These are phyloP conservation scores for Pleurotus tuoliensis DNA, from an alignment of 768 basidiomycete species.

Conservation along the genomic window DNA sequence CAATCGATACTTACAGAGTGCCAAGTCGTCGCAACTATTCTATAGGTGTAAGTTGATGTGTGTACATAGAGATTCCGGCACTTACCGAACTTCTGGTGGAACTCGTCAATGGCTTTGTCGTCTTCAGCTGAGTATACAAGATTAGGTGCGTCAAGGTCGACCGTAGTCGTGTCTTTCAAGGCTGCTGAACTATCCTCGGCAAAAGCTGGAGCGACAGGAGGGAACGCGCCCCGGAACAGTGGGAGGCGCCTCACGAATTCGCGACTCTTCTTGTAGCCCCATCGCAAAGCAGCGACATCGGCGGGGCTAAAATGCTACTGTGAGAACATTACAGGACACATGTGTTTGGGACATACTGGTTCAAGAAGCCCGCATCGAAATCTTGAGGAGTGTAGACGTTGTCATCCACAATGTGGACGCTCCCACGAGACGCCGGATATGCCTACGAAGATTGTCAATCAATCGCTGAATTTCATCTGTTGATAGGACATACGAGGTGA, in stretches of 20 bases:
- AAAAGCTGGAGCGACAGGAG: conserved; percentile 14
- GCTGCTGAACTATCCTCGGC: conserved; percentile 13
- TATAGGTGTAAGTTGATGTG: not conserved
- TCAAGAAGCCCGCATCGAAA: conserved; percentile 27
- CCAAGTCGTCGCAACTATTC: conserved; percentile 16
- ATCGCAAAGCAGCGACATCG: conserved; percentile 25
- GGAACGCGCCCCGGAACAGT: conserved; percentile 15
- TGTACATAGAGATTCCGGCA: not conserved
- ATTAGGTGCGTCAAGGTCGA: conserved; percentile 14
- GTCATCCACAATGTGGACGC: conserved; percentile 29
- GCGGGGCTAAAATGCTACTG: conserved; percentile 2
- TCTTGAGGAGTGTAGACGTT: conserved; percentile 26
- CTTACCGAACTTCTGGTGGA: conserved; percentile 14
- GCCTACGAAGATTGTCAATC: conserved; percentile 12
- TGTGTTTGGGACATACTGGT: conserved; percentile 17
- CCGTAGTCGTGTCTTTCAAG: conserved; percentile 10
- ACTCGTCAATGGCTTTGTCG: conserved; percentile 19
- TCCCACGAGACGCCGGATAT: conserved; percentile 31
- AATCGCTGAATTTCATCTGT: not conserved
- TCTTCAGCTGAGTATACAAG: conserved; percentile 21
- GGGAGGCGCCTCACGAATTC: conserved; percentile 38
- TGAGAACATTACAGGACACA: not conserved
- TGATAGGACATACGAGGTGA: conserved; percentile 18
- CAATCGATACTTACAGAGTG: conserved; percentile 19
- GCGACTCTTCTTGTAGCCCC: conserved; percentile 35